Evolutionary conservation across 306 rosid genomes (phyloP), one percentile per base, ranked within the genome.

Genomic region (Erythrophleum fordii): DNA sequence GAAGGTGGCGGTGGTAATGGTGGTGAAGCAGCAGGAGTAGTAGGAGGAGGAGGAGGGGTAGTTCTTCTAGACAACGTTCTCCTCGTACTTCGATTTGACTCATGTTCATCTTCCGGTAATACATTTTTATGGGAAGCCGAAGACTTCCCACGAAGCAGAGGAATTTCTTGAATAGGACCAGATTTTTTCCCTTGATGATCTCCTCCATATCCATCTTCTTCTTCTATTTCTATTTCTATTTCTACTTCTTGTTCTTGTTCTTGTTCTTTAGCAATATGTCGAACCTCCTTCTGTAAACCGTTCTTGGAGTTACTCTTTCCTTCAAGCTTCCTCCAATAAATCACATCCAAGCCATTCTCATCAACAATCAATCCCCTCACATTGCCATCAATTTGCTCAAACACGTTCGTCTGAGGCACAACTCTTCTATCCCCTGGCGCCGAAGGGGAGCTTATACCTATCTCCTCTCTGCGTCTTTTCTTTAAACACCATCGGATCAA

Each of bases 281-380:
- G 29, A 44, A 26, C 81, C 75, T 87, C 92, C 49, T 82, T 90
- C 17, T 28, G 41, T 2, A 83, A 44, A 71, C 73, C 61, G 46
- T 75, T 86, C 44, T 69, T 76, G 8, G 89, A 76, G 44, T 64
- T 88, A 45, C 62, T 88, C 13, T 51, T 87, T 25, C 42, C 87
- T 72, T 91, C 82, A 65, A 93, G 98, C 25, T 85, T 90, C 80
- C 90, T 90, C 99, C 97, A 96, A 81, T 93, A 93, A 81, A 93
- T 59, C 75, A 96, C 99, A 84, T 96, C 99, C 45, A 96, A 91
- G 55, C 99, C 99, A 78, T 89, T 83, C 82, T 93, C 99, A 85
- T 96, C 99, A 65, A 96, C 95, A 79, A 96, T 81, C 46, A 90
- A 75, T 13, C 92, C 97, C 73, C 83, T 93, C 4, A 88, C 64